Evolutionary conservation across 805 yeast genomes (phyloP), one percentile per base, ranked within the genome.

Genomic region (Barnettozyma sucrosica): DNA sequence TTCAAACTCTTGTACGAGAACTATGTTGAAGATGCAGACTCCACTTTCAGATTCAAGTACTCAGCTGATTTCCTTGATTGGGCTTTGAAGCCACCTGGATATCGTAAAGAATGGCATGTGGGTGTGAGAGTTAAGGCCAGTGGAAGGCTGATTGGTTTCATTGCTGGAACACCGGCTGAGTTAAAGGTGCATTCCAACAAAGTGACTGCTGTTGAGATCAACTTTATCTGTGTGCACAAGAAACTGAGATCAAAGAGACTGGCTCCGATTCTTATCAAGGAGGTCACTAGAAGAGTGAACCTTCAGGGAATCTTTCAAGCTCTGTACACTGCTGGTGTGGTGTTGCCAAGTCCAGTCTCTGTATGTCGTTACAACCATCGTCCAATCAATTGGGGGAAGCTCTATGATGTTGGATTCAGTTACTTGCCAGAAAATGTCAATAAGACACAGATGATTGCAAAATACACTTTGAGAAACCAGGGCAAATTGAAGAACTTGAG

Each of bases 31-130:
- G 99, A 93, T 65, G 81, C 81, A 46, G 97, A 90, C 61, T 90
- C 93, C 39, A 80, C 89, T 2, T 89, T 93, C 70, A 77, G 99
- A 61, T 92, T 93, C 72, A 87, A 88, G 56, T 93, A 93, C 67
- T 77, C 89, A 0, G 78, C 81, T 26, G 83, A 79, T 26, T 92
- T 93, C 60, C 78, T 93, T 63, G 76, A 82, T 57, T 93, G 98
- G 98, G 96, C 97, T 1, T 72, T 93, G 56, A 84, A 85, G 53
- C 87, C 96, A 3, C 99, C 99, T 0, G 98, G 97, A 16, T 92
- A 92, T 86, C 73, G 74, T 43, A 70, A 74, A 47, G 92, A 90
- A 13, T 92, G 97, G 96, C 85, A 85, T 57, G 85, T 89, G 32
- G 98, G 98, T 55, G 97, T 93, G 14, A 75, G 98, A 36, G 98